A percentile compares a stretch with the other conserved stretches of the same genome.
These are phyloP conservation scores for Crithidia mellificae DNA, from an alignment of 208 protist species.

Conservation along the genomic window DNA sequence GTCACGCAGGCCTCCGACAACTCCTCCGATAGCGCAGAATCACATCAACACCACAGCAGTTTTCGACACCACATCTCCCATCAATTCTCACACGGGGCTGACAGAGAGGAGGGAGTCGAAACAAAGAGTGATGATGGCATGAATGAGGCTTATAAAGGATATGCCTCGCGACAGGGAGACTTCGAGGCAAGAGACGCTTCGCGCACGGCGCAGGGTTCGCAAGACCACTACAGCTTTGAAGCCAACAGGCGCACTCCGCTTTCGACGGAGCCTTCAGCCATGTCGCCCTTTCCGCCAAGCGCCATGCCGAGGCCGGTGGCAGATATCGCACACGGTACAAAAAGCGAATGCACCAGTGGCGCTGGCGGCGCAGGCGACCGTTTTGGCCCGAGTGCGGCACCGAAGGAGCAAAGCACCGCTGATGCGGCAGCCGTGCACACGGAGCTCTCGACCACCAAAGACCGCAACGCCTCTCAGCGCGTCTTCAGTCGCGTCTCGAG, in stretches of 20 bases:
- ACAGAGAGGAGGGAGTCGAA: not conserved
- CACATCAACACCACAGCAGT: not conserved
- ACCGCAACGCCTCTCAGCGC: not conserved
- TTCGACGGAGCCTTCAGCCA: not conserved
- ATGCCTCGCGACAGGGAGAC: not conserved
- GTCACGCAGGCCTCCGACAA: conserved; percentile 16
- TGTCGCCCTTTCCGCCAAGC: conserved; percentile 4
- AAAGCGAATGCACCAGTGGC: not conserved
- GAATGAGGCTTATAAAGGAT: no score
- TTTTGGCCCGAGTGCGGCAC: no score
- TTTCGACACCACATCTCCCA: no score
- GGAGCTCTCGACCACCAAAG: not conserved
- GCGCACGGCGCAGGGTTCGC: not conserved
- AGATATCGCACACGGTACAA: not conserved
- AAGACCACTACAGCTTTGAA: not conserved
- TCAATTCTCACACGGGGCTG: not conserved
- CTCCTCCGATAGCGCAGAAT: not conserved
- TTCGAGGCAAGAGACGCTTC: not conserved
- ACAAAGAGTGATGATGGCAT: no score
- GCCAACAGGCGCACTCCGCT: not conserved
- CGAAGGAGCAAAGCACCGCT: not conserved
- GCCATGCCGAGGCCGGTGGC: not conserved
- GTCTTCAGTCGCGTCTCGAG: conserved; percentile 18
- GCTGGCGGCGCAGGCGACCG: no score
- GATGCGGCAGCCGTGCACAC: not conserved